Evolutionary conservation across 2,329 filamentous ascomycete genomes (phyloP), one percentile per base, ranked within the genome.

Genomic region (Botrytis pseudocinerea): DNA sequence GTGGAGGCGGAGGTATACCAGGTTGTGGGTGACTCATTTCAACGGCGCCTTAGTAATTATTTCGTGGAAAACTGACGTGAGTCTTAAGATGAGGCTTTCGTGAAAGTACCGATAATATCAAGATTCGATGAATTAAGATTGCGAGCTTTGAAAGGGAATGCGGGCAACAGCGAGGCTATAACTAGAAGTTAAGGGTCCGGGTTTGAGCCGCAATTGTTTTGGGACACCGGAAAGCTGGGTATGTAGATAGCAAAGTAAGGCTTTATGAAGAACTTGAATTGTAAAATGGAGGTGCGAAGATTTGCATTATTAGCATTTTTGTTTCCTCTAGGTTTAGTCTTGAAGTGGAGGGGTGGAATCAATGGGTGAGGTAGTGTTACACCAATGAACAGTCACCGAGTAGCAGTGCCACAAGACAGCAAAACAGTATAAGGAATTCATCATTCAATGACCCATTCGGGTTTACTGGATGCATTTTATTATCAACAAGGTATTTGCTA

Each of bases 321-420:
- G 4, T 42, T 42, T 32, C 32, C 25, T 25, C 51, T 25, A 12
- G 46, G 7, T 44, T 59, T 18, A 46, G 16, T 46, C 35, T 44
- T 25, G 25, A 25, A 51, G 69, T 48, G 51, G 63, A 69, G 54
- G 63, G 70, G 51, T 60, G 60, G 25, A 69, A 42, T 48, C 7
- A 51, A 57, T 32, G 35, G 63, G n/a, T 51, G 25, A 46, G 51
- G 40, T 72, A 22, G 42, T 66, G 70, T 72, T 42, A 42, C 32
- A 72, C 28, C 28, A 40, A 57, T 28, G 32, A 48, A 46, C 4
- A 44, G 51, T 69, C 63, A 69, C 51, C 63, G 70, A 72, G 63
- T 72, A 69, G 38, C 22, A 35, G 63, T 72, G 54, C 48, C 9
- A 72, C 70, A 48, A 57, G 66, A 44, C 40, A 60, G n/a, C 48